Base-by-base conservation (phyloP, 2,329 filamentous ascomycete genomes). In the Aspergillus aculeatus region DNA sequence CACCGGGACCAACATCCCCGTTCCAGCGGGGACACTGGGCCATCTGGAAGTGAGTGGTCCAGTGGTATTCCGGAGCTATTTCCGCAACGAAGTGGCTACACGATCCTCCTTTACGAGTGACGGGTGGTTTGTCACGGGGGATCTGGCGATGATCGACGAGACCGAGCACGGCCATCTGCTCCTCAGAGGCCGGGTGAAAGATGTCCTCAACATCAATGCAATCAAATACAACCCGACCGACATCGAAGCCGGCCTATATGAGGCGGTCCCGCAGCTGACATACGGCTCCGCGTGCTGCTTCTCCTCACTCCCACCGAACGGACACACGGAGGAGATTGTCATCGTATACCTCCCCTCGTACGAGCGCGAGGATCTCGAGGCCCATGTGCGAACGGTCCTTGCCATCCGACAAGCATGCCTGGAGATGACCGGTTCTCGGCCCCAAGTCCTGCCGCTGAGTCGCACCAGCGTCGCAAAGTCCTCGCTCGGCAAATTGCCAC, bases 121-220 rank as follows among this genome's bases (percentile, higher is more conserved):
- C 52, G 70, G 69, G 5, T 75, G 72, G 73, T 75, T 74, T 50
- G 66, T 61, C 26, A 73, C 73, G 2, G 66, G 65, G 0, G 66
- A 68, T 24, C 47, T 49, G 26, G 66, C 49, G 3, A 57, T 21
- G 16, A 62, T 67, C n/a, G 64, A 64, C 35, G 6, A 16, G 2
- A 41, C 38, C 3, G 51, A 52, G 19, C 23, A 23, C 12, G 64
- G 66, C 1, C 24, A 52, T 32, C 54, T 68, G 5, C 50, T 44
- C 7, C 56, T 68, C 38, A 47, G 41, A 3, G 66, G 66, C 7
- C 54, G 62, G 24, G 32, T 59, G 10, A 81, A 81, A 59, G 80
- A 82, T 12, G 60, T 71, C 4, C 74, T 83, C 32, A 80, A 75
- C 58, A 73, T 83, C 61, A 83, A 83, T 58, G 80, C 79, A 0